These are phyloP conservation scores for Brettanomyces bruxellensis DNA, from an alignment of 805 yeast genomes.

Conservation along the genomic window DNA sequence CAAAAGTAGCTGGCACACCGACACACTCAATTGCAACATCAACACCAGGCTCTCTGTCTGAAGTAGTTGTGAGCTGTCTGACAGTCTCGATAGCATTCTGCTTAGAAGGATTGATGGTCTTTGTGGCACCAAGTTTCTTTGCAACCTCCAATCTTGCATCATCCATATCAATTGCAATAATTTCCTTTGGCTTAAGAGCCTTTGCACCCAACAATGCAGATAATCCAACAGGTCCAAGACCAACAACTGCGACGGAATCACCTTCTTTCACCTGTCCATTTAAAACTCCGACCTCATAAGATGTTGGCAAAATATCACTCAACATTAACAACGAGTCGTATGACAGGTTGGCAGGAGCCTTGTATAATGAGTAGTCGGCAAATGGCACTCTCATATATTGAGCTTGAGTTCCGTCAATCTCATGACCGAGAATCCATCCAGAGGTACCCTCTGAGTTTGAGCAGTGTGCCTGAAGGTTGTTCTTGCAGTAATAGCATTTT, in stretches of 20 bases:
- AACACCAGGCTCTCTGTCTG: constrained; percentile 36
- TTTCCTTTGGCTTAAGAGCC: constrained; percentile 43
- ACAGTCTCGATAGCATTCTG: constrained; percentile 29
- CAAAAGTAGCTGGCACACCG: constrained; percentile 54
- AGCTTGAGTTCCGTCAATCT: constrained; percentile 62
- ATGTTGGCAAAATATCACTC: constrained; percentile 60
- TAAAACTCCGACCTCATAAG: constrained; percentile 57
- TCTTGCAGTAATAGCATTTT: constrained; percentile 45
- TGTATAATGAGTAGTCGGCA: constrained; percentile 32
- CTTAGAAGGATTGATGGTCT: constrained; percentile 42
- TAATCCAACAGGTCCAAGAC: constrained; percentile 61
- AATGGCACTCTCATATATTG: constrained; percentile 49
- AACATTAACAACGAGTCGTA: constrained; percentile 48
- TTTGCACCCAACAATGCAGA: constrained; percentile 51
- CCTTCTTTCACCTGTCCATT: constrained; percentile 43
- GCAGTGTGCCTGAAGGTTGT: constrained; percentile 54
- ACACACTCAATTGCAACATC: constrained; percentile 60
- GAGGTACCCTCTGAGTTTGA: constrained; percentile 30
- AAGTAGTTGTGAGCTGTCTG: constrained; percentile 23
- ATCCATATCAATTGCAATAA: constrained; percentile 51
- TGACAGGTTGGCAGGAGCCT: constrained; percentile 24
- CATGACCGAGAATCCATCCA: constrained; percentile 46
- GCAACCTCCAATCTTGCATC: constrained; percentile 52
- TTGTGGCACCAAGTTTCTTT: constrained; percentile 50
- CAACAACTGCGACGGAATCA: constrained; percentile 55